These are phyloP conservation scores for Macrolepiota dolichaula DNA, from an alignment of 768 basidiomycete species.

Conservation along the genomic window DNA sequence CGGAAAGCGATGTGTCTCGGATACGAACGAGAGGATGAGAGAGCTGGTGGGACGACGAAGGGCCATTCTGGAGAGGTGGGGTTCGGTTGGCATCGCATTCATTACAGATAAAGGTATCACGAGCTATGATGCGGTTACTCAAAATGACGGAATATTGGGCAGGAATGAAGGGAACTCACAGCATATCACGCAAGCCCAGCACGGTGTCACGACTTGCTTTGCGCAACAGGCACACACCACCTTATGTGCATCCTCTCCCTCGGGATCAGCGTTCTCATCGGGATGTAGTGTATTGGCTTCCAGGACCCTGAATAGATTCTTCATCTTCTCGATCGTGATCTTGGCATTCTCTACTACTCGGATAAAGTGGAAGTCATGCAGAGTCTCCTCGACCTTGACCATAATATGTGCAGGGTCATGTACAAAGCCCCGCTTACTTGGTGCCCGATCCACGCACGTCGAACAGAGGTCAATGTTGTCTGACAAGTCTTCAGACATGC, in stretches of 20 bases:
- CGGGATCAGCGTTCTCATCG: neutral
- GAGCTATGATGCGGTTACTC: slow-evolving; percentile 13
- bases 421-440: slow-evolving; percentile 24
- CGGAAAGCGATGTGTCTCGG: slow-evolving; percentile 17
- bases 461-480: slow-evolving; percentile 32
- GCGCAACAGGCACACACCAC: slow-evolving; percentile 18
- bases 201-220: slow-evolving; percentile 17
- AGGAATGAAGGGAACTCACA: slow-evolving; percentile 12
- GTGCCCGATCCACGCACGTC: slow-evolving; percentile 25
- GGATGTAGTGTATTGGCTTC: slow-evolving; percentile 15
- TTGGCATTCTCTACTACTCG: slow-evolving; percentile 23
- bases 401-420: slow-evolving; percentile 27
- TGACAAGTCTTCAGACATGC: slow-evolving; percentile 29
- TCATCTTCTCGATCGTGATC: slow-evolving; percentile 20
- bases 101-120: slow-evolving; percentile 27
- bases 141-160: neutral
- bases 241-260: slow-evolving; percentile 5
- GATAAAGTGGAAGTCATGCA: slow-evolving; percentile 28
- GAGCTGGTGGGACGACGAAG: slow-evolving; percentile 16
- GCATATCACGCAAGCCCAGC: slow-evolving; percentile 22
- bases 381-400: slow-evolving; percentile 27
- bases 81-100: slow-evolving; percentile 23
- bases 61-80: slow-evolving; percentile 10
- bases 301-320: slow-evolving; percentile 20
- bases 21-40: slow-evolving; percentile 27